phyloP scores from a whole-genome alignment of 345 rosid species.

The Carallia pectinifolia region DNA sequence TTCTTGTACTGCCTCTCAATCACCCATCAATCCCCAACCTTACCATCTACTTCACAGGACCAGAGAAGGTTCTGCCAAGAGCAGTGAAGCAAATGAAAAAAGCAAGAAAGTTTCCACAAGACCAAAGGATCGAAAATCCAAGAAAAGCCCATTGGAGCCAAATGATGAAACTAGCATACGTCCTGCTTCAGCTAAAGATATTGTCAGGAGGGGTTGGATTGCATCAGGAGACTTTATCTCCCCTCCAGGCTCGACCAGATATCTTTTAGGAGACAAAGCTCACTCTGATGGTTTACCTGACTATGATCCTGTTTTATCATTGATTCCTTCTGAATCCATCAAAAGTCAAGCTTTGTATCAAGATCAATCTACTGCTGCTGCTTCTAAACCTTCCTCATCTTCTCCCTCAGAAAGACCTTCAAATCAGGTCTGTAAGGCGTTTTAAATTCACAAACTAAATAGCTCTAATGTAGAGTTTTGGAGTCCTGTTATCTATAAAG shows the following conservation, averaged over 20 bases:
- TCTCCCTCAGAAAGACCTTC: slow-evolving; percentile 36
- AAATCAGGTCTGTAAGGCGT: slow-evolving; percentile 42
- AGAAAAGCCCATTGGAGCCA: slow-evolving; percentile 30
- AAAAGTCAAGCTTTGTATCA: slow-evolving; percentile 15
- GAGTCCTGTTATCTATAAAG: not conserved
- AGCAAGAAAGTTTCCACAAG: slow-evolving; percentile 16
- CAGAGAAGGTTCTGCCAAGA: slow-evolving; percentile 28
- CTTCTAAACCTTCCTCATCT: slow-evolving; percentile 36
- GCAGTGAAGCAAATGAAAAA: slow-evolving; percentile 14
- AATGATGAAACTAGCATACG: slow-evolving; percentile 7
- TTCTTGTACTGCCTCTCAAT: slow-evolving; percentile 41
- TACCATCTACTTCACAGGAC: slow-evolving; percentile 38
- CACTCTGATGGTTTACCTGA: slow-evolving; percentile 40
- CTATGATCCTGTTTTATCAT: slow-evolving; percentile 38
- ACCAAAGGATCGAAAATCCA: slow-evolving; percentile 21
- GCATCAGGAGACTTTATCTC: slow-evolving; percentile 42
- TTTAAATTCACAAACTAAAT: not conserved
- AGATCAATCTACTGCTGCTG: slow-evolving; percentile 24
- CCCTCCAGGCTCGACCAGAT: slow-evolving; percentile 75
- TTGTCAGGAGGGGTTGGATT: slow-evolving; percentile 39
- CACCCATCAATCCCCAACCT: slow-evolving; percentile 44
- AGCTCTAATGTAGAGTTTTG: not conserved
- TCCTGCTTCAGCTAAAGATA: slow-evolving; percentile 1
- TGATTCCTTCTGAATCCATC: slow-evolving; percentile 31
- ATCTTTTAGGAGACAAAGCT: slow-evolving; percentile 51